Conservation (phyloP, 2,329 filamentous ascomycete genomes). For the Aspergillus piperis region DNA sequence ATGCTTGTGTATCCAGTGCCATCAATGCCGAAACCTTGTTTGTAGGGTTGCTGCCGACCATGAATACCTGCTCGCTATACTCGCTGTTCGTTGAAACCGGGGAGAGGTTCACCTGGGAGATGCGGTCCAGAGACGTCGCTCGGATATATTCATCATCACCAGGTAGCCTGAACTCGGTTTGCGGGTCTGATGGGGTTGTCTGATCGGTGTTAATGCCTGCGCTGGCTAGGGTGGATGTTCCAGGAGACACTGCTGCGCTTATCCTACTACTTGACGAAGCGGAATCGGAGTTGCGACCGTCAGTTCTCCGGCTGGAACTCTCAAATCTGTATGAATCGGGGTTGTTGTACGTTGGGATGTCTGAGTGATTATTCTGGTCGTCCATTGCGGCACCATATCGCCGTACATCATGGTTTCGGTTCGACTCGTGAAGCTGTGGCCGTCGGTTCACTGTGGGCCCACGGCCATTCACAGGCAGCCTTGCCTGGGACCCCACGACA, state of each 20-base stretch:
- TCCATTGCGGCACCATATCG: neutral
- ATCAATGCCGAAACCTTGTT: neutral
- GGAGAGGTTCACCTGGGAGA: neutral
- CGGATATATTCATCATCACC: neutral
- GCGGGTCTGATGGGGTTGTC: neutral
- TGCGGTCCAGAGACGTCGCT: neutral
- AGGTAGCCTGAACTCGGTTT: neutral
- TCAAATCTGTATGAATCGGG: neutral
- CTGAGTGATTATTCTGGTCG: neutral
- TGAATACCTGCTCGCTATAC: neutral
- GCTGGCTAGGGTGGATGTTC: neutral
- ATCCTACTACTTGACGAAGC: neutral
- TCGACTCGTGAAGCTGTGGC: neutral
- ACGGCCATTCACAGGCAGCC: neutral
- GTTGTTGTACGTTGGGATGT: neutral
- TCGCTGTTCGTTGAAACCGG: neutral
- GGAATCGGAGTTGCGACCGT: neutral
- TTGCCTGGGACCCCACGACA: neutral
- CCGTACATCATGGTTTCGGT: neutral
- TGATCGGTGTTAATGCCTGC: neutral
- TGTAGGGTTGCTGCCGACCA: neutral
- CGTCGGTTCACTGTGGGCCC: neutral
- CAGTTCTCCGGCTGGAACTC: neutral
- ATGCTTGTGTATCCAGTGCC: neutral
- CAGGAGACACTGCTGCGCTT: neutral